Percentiles rank a stretch among this genome's conserved stretches.
These are phyloP conservation scores for Massarina eburnea DNA, from an alignment of 2,329 filamentous ascomycete genomes.

Conservation along the genomic window DNA sequence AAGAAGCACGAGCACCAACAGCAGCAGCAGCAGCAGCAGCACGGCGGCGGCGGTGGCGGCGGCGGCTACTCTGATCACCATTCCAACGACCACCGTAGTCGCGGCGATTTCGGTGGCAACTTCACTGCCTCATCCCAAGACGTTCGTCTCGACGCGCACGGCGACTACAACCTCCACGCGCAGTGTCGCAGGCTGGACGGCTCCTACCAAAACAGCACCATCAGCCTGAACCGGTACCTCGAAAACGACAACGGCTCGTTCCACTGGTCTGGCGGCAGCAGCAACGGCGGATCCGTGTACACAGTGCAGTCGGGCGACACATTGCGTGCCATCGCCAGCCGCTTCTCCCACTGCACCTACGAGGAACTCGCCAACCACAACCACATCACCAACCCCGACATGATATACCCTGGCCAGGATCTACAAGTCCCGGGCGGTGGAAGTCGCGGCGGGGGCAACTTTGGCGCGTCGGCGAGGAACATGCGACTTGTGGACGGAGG, in stretches of 20 bases:
- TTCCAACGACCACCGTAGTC: conserved; percentile 13
- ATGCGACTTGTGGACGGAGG: conserved; percentile 23
- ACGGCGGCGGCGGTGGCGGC: conserved; percentile 3
- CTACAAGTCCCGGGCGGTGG: conserved; percentile 24
- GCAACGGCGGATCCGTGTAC: conserved; percentile 16
- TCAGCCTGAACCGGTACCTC: conserved; percentile 23
- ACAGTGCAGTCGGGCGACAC: conserved; percentile 31
- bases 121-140: conserved; percentile 27
- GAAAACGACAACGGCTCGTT: conserved; percentile 28
- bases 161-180: conserved; percentile 30
- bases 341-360: conserved; percentile 29
- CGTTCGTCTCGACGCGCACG: conserved; percentile 27
- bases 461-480: conserved; percentile 24
- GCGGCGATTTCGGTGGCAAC: conserved; percentile 25
- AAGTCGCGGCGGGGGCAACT: conserved; percentile 22
- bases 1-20: conserved; percentile 22
- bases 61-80: not conserved
- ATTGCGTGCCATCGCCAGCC: conserved; percentile 25
- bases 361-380: conserved; percentile 29
- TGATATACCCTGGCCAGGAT: conserved; percentile 32
- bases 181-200: conserved; percentile 27
- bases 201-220: conserved; percentile 22
- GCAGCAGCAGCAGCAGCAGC: conserved; percentile 16
- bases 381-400: conserved; percentile 26
- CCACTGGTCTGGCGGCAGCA: conserved; percentile 23